phyloP scores from a whole-genome alignment of 2,329 filamentous ascomycete species.

The Tolypocladium tropicale region DNA sequence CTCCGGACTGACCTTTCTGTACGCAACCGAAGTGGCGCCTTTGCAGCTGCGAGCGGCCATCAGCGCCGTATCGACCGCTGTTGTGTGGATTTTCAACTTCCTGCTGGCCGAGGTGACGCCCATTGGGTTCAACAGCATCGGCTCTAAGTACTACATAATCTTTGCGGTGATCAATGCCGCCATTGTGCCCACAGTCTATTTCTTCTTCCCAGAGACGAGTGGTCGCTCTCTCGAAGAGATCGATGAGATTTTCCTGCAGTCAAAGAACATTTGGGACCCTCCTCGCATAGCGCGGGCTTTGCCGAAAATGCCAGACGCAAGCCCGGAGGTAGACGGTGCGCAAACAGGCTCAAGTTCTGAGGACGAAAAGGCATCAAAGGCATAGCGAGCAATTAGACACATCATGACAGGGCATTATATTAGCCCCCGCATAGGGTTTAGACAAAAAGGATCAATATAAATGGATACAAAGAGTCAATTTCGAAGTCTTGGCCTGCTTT shows the following conservation, averaged over 20 bases:
- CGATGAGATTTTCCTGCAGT: background rate
- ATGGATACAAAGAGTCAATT: too few relatives aligned
- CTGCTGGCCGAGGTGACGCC: background rate
- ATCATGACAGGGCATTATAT: too few relatives aligned
- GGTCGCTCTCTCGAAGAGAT: background rate
- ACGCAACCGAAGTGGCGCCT: background rate
- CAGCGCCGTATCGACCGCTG: background rate
- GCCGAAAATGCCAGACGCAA: background rate
- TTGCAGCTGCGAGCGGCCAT: background rate
- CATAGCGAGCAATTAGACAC: too few relatives aligned
- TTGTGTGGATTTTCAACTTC: background rate
- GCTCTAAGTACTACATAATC: background rate
- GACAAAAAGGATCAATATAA: too few relatives aligned
- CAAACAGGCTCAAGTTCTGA: background rate
- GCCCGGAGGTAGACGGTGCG: background rate
- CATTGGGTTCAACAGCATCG: background rate
- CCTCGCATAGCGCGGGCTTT: background rate
- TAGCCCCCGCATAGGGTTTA: too few relatives aligned
- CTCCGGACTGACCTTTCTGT: background rate
- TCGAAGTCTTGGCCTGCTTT: too few relatives aligned
- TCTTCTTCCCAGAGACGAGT: background rate
- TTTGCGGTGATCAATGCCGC: background rate
- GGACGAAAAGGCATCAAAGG: background rate
- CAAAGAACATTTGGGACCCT: background rate
- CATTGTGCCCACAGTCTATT: background rate